Base-by-base conservation (phyloP, 1,284 basidiomycete genomes). In the Cystobasidium slooffiae region DNA sequence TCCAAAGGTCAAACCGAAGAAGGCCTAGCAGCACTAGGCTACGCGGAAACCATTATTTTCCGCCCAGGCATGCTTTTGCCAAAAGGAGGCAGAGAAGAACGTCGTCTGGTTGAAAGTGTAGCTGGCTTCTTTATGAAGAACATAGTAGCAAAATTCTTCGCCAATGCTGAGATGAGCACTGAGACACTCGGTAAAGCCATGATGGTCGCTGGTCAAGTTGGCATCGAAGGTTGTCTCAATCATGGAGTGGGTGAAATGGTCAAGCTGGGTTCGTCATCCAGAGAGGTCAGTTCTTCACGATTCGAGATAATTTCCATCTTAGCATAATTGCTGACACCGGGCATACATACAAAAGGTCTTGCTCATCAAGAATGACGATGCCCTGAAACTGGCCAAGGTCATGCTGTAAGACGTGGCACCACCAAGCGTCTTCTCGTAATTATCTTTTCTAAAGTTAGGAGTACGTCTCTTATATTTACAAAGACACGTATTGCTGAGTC, bases 1-100 rank as follows among this genome's bases (percentile, higher is more conserved):
- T 88, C 86, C 79, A 92, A 92, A 81, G 91, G 90, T 12, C 81
- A 88, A 47, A 92, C 91, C 0, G 91, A 93, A 80, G 83, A 87
- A 65, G 88, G 83, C 0, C 83, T 93, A 10, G 88, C 90, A 0
- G 81, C 80, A 2, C 81, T 91, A 6, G 89, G 88, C 9, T 93
- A 91, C 80, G 79, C 82, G 10, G 88, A 91, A 59, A 88, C 88
- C 0, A 87, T 91, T 76, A 81, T 91, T 61, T 88, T 91, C 81
- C 85, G 88, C 18, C 90, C 91, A 0, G 87, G 81, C 0, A 77
- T 85, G 31, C 82, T 92, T 6, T 82, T 81, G 7, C 78, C 80
- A 16, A 78, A 81, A 1, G 76, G 81, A 14, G 76, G 81, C 0
- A 84, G 86, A 0, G 82, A 85, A 1, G 84, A 88, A 1, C 47